phyloP scores from a whole-genome alignment of 148 eudicot genomes.

The Persicaria maculosa region DNA sequence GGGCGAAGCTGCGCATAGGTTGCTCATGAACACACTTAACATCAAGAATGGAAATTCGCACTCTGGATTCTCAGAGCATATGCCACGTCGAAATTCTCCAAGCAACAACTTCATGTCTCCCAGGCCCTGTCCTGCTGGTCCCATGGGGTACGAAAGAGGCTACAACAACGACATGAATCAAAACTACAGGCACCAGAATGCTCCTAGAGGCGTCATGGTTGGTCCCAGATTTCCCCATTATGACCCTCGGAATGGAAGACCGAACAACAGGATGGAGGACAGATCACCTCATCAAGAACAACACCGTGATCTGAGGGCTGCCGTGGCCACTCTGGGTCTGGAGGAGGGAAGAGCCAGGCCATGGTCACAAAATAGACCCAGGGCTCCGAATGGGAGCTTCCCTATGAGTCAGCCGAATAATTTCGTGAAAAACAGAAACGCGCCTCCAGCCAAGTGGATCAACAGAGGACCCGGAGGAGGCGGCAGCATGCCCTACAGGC shows the following conservation, averaged over 20 bases:
- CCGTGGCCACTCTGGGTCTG: conserved; percentile 49
- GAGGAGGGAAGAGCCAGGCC: conserved; percentile 30
- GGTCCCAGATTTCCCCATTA: conserved; percentile 28
- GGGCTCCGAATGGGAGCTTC: conserved; percentile 34
- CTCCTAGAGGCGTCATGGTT: conserved; percentile 23
- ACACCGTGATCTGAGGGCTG: conserved; percentile 30
- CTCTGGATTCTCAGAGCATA: conserved; percentile 30
- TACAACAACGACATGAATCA: conserved; percentile 30
- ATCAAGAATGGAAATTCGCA: conserved; percentile 37
- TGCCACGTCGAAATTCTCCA: conserved; percentile 29
- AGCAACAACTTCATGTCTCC: conserved; percentile 29
- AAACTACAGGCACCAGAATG: conserved; percentile 19
- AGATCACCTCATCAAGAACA: conserved; percentile 29
- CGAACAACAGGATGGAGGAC: conserved; percentile 26
- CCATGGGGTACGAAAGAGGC: conserved; percentile 58
- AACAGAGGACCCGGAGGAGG: conserved; percentile 27
- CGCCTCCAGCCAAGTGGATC: conserved; percentile 58
- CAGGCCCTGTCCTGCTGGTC: conserved; percentile 60
- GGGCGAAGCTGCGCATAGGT: conserved; percentile 93
- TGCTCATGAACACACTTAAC: conserved; percentile 65
- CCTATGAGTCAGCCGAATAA: conserved; percentile 22
- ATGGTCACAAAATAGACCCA: conserved; percentile 25
- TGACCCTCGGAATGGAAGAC: conserved; percentile 37
- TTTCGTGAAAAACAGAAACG: conserved; percentile 25
- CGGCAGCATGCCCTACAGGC: conserved; percentile 20